Percentiles rank a stretch among this genome's conserved stretches.
Conservation (phyloP, 805 yeast genomes). For the Suhomyces prunicola region DNA sequence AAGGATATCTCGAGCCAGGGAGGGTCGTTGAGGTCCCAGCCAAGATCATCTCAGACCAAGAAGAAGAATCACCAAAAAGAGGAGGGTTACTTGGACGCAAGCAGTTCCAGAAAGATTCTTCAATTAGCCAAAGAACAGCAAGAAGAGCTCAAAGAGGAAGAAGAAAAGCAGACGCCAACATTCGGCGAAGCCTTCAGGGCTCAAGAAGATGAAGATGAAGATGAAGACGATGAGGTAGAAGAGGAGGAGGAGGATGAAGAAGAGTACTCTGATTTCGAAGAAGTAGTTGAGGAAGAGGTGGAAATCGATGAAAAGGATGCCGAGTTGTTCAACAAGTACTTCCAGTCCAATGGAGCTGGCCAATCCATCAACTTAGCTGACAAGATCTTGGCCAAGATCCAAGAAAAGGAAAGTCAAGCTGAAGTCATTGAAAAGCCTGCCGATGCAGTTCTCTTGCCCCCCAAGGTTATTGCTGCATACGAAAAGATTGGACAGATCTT, state of each 20-base stretch:
- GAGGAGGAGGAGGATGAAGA: conserved; percentile 47
- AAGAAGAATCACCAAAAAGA: conserved; percentile 46
- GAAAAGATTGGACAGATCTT: conserved; percentile 86
- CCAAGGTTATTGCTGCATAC: conserved; percentile 93
- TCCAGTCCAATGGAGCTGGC: conserved; percentile 40
- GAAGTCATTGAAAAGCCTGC: conserved; percentile 36
- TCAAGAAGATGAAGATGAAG: conserved; percentile 15
- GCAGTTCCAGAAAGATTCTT: conserved; percentile 77
- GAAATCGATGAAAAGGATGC: conserved; percentile 80
- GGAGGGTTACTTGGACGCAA: conserved; percentile 74
- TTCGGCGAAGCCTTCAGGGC: conserved; percentile 21
- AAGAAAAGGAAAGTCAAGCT: conserved; percentile 56
- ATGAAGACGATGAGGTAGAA: conserved; percentile 17
- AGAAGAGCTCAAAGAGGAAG: conserved; percentile 72
- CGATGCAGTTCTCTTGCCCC: conserved; percentile 86
- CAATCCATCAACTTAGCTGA: conserved; percentile 78
- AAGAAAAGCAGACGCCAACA: conserved; percentile 40
- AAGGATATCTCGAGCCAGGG: conserved; percentile 73
- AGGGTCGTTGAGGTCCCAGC: conserved; percentile 58
- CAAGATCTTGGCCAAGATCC: conserved; percentile 85
- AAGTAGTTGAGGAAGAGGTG: conserved; percentile 51
- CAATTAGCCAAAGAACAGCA: conserved; percentile 92
- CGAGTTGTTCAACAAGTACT: conserved; percentile 76
- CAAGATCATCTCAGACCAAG: conserved; percentile 26
- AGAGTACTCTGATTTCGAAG: conserved; percentile 56